Conservation (phyloP, 208 protist species). For the Leptomonas pyrrhocoris region DNA sequence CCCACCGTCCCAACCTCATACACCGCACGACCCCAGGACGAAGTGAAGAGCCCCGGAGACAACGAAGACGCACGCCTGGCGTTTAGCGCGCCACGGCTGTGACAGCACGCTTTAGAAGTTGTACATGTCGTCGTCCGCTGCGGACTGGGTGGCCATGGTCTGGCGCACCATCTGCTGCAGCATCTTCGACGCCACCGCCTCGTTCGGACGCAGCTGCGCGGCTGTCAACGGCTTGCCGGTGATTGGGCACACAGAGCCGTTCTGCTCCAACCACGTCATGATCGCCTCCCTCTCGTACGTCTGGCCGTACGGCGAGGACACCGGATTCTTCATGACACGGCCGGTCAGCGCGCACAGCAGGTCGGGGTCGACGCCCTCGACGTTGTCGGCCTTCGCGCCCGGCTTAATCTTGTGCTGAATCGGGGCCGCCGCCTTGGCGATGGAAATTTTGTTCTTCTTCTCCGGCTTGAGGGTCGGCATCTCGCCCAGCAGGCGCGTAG, state of each 20-base stretch:
- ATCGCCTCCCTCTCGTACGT: constrained; percentile 89
- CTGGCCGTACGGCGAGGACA: constrained; percentile 89
- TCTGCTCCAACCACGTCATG: constrained; percentile 84
- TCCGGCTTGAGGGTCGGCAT: constrained; percentile 66
- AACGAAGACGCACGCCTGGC: no score
- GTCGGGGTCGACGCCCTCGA: constrained; percentile 58
- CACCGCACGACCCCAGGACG: no score
- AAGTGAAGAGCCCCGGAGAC: no score
- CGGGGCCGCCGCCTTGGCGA: constrained; percentile 66
- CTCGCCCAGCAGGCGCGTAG: constrained; percentile 54
- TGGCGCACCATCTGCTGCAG: constrained; percentile 83
- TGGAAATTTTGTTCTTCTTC: constrained; percentile 67
- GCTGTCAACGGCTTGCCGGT: constrained; percentile 81
- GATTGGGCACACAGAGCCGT: constrained; percentile 90
- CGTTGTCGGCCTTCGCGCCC: constrained; percentile 44
- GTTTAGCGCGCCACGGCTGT: background rate
- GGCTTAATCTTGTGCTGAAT: constrained; percentile 57
- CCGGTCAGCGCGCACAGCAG: constrained; percentile 88
- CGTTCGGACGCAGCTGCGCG: constrained; percentile 69
- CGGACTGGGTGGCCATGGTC: constrained; percentile 65
- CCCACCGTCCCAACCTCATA: no score
- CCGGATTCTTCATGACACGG: constrained; percentile 91
- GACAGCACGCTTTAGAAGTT: constrained; percentile 68
- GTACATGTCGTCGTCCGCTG: constrained; percentile 86
- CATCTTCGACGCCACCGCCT: constrained; percentile 65